phyloP scores from a whole-genome alignment of 148 eudicot species.

The Cornus kousa region DNA sequence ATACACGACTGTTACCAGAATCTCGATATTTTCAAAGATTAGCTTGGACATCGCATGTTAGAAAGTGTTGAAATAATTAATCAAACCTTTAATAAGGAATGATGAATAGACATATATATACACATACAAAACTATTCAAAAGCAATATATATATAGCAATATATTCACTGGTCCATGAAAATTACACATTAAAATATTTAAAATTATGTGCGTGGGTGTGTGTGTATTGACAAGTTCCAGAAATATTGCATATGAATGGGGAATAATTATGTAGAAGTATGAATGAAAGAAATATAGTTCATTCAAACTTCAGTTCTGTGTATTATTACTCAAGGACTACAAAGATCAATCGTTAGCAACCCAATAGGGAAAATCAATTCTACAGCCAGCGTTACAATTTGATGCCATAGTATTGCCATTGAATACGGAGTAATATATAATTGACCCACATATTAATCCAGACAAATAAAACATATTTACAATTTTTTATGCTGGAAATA shows the following conservation, averaged over 20 bases:
- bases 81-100: too few species aligned
- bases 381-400: not conserved
- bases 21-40: not conserved
- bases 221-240: too few species aligned
- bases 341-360: not conserved
- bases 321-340: not conserved
- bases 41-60: not conserved
- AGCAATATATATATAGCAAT: not conserved
- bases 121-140: too few species aligned
- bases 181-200: too few species aligned
- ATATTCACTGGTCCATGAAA: not conserved
- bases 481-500: not conserved
- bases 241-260: not conserved
- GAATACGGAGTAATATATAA: not conserved
- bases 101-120: not conserved
- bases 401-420: not conserved
- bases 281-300: not conserved
- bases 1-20: not conserved
- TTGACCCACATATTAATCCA: not conserved
- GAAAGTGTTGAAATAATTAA: not conserved
- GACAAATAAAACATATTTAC: not conserved
- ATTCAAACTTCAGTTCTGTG: not conserved
- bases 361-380: not conserved
- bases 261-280: not conserved
- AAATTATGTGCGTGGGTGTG: too few species aligned